Conservation (phyloP, 352 stramenopile species). For the Sclerospora graminicola region DNA sequence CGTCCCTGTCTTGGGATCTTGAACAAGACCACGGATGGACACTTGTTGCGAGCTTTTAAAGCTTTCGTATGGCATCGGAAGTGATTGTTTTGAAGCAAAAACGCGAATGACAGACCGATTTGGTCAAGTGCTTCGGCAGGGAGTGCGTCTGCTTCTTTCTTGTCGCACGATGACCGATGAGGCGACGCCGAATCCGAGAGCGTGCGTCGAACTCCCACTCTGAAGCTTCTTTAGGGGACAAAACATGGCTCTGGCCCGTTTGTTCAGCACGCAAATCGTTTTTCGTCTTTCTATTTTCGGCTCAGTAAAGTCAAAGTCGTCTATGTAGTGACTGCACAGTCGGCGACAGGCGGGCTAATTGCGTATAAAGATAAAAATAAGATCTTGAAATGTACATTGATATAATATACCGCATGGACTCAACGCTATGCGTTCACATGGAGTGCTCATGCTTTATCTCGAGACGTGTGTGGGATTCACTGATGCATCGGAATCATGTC, state of each 20-base stretch:
- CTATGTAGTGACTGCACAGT: conserved; percentile 3
- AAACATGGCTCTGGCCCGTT: conserved; percentile 9
- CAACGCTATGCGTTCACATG: too few species aligned
- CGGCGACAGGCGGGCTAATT: conserved; percentile 3
- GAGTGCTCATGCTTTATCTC: neutral
- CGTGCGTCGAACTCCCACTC: conserved; percentile 20
- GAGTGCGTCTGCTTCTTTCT: neutral
- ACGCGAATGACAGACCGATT: conserved; percentile 13
- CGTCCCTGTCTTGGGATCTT: conserved; percentile 46
- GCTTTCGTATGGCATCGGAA: conserved; percentile 64
- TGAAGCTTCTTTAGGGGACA: conserved; percentile 2
- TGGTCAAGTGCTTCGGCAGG: neutral
- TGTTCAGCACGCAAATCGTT: conserved; percentile 6
- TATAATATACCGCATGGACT: too few species aligned
- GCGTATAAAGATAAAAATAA: too few species aligned
- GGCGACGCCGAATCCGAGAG: conserved; percentile 9
- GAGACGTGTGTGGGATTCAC: neutral
- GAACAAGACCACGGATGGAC: conserved; percentile 57
- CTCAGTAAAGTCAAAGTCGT: too few species aligned
- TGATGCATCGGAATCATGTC: conserved; percentile 2
- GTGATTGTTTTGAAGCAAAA: conserved; percentile 8
- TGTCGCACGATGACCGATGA: conserved; percentile 11
- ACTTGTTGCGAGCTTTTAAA: conserved; percentile 57
- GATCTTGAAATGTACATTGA: too few species aligned
- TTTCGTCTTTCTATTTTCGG: conserved; percentile 1